These are phyloP conservation scores for Penicillium taxi DNA, from an alignment of 495 filamentous ascomycete genomes.

Conservation along the genomic window DNA sequence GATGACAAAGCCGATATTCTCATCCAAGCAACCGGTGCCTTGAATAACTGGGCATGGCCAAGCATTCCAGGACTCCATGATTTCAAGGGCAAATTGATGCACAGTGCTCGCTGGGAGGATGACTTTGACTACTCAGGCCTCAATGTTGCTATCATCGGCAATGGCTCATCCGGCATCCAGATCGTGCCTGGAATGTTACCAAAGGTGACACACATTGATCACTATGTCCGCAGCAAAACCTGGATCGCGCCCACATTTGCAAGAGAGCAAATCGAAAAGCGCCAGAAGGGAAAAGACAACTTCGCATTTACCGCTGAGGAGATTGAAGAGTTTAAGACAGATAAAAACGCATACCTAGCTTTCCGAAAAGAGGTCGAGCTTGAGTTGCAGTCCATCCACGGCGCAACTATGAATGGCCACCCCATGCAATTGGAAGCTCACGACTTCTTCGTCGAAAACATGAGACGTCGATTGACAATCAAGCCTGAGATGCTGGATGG, in stretches of 20 bases:
- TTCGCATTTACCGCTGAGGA: constrained; percentile 37
- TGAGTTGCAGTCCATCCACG: constrained; percentile 42
- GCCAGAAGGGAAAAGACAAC: constrained; percentile 23
- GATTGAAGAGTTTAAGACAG: constrained; percentile 37
- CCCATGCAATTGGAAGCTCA: constrained; percentile 30
- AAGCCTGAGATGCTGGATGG: constrained; percentile 30
- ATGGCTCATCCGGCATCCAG: constrained; percentile 46
- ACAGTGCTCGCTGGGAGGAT: constrained; percentile 48
- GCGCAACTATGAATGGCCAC: constrained; percentile 27
- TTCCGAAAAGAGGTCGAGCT: constrained; percentile 44
- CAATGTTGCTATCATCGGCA: constrained; percentile 47
- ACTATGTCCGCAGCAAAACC: constrained; percentile 33
- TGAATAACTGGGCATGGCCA: constrained; percentile 53
- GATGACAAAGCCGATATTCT: constrained; percentile 47
- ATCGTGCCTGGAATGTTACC: constrained; percentile 55
- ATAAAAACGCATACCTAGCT: constrained; percentile 29
- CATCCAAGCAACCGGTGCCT: constrained; percentile 46
- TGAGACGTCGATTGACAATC: constrained; percentile 31
- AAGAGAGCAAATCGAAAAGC: constrained; percentile 23
- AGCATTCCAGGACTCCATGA: constrained; percentile 44
- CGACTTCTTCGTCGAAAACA: constrained; percentile 30
- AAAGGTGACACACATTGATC: constrained; percentile 38
- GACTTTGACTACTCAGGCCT: constrained; percentile 33
- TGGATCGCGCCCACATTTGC: constrained; percentile 41
- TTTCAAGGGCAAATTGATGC: constrained; percentile 48